These are phyloP conservation scores for Neofusicoccum umdonicola DNA, from an alignment of 2,329 filamentous ascomycete species.

Conservation along the genomic window DNA sequence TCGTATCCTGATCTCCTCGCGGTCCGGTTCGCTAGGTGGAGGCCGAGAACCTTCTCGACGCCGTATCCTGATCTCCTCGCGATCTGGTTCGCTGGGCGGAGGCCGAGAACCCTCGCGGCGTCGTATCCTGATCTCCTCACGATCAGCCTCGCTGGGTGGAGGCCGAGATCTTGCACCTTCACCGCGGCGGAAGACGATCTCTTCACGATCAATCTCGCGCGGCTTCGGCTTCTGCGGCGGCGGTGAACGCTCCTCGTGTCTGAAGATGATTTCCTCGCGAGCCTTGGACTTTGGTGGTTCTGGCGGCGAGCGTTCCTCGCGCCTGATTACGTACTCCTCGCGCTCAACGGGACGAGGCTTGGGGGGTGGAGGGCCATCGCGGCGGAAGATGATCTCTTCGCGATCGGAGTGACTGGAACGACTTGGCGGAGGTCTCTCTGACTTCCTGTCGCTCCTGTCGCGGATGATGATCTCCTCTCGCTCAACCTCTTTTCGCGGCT, in stretches of 20 bases:
- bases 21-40: constrained; percentile 35
- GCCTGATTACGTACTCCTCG: constrained; percentile 21
- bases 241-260: constrained; percentile 9
- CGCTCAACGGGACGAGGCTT: constrained; percentile 26
- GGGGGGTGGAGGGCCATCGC: constrained; percentile 24
- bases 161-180: constrained; percentile 34
- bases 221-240: constrained; percentile 8
- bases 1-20: constrained; percentile 51
- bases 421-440: constrained; percentile 24
- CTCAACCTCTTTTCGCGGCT: constrained; percentile 38
- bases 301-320: constrained; percentile 23
- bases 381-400: constrained; percentile 39
- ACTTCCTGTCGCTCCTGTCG: constrained; percentile 26
- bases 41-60: constrained; percentile 35
- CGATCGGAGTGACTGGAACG: constrained; percentile 25
- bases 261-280: constrained; percentile 23
- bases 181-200: constrained; percentile 45
- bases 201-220: constrained; percentile 36
- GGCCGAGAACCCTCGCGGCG: constrained; percentile 35
- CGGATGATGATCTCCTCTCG: constrained; percentile 36
- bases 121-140: constrained; percentile 51
- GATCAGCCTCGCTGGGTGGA: constrained; percentile 35
- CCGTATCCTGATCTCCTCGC: constrained; percentile 51
- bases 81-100: constrained; percentile 35
- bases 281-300: constrained; percentile 26